These are phyloP conservation scores for Xanthoconium separans DNA, from an alignment of 1,284 basidiomycete species.

Conservation along the genomic window DNA sequence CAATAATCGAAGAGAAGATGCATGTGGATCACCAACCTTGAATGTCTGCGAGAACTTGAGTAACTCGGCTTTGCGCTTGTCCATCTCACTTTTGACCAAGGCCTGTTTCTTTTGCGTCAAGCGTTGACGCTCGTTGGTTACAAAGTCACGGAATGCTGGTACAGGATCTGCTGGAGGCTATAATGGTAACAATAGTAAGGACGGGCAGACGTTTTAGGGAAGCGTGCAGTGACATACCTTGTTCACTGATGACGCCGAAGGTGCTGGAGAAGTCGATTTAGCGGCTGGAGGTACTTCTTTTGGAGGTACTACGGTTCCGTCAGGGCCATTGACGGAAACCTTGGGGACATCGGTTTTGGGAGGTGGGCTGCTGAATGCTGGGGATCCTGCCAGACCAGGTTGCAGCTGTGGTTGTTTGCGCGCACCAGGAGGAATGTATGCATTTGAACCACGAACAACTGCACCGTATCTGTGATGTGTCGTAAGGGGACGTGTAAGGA, in stretches of 20 bases:
- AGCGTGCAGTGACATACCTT: conserved; percentile 32
- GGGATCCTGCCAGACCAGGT: conserved; percentile 13
- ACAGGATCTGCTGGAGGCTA: conserved; percentile 68
- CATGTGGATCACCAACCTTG: conserved; percentile 59
- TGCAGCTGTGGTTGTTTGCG: conserved; percentile 44
- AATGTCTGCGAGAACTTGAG: conserved; percentile 91
- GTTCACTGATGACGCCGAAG: conserved; percentile 40
- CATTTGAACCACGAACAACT: conserved; percentile 84
- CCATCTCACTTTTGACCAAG: conserved; percentile 90
- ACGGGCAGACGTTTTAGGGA: neutral
- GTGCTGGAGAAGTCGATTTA: conserved; percentile 59
- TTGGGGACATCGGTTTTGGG: conserved; percentile 59
- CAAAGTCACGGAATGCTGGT: conserved; percentile 86
- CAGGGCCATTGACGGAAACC: conserved; percentile 69
- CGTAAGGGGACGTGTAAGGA: conserved; percentile 16
- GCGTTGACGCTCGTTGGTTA: conserved; percentile 85
- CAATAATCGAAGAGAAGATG: neutral
- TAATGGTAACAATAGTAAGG: conserved; percentile 1
- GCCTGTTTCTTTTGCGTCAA: conserved; percentile 89
- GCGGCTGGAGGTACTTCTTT: conserved; percentile 44
- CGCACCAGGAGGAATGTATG: conserved; percentile 91
- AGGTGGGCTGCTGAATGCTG: conserved; percentile 33
- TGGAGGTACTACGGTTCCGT: conserved; percentile 47
- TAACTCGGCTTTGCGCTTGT: conserved; percentile 88
- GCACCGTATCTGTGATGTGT: conserved; percentile 74